Conservation (phyloP, 2,329 filamentous ascomycete species). For the Ceratocystis cubensis region DNA sequence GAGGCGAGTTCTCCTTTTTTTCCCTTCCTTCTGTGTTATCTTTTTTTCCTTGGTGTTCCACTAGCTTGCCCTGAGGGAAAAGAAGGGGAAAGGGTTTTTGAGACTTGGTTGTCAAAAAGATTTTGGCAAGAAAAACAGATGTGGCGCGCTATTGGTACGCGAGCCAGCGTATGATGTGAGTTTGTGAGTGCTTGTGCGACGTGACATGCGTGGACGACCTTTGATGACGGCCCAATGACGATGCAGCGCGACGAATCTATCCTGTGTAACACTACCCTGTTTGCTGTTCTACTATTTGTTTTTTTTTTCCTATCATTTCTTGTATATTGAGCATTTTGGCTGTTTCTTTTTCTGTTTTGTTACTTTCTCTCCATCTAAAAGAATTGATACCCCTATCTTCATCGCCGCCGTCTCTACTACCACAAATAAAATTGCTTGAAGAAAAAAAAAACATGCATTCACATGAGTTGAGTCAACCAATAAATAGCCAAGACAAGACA, state of each 20-base stretch:
- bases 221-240: conserved; percentile 2
- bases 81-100: background rate
- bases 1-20: background rate
- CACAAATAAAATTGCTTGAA: background rate
- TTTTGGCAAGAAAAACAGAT: background rate
- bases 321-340: background rate
- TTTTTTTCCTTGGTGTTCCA: background rate
- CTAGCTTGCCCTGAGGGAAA: background rate
- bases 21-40: background rate
- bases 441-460: background rate
- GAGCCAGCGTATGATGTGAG: background rate
- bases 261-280: background rate
- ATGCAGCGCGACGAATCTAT: background rate
- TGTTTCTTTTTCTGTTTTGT: background rate
- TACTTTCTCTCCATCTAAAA: background rate
- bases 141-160: background rate
- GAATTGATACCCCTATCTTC: conserved; percentile 4
- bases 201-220: background rate
- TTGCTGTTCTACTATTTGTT: background rate
- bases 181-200: background rate
- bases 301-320: background rate
- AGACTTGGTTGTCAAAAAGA: background rate
- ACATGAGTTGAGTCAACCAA: background rate
- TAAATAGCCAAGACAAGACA: background rate
- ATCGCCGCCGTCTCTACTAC: background rate